Conservation (phyloP, 2,329 filamentous ascomycete species). For the Arthrobotrys pseudoclavata region DNA sequence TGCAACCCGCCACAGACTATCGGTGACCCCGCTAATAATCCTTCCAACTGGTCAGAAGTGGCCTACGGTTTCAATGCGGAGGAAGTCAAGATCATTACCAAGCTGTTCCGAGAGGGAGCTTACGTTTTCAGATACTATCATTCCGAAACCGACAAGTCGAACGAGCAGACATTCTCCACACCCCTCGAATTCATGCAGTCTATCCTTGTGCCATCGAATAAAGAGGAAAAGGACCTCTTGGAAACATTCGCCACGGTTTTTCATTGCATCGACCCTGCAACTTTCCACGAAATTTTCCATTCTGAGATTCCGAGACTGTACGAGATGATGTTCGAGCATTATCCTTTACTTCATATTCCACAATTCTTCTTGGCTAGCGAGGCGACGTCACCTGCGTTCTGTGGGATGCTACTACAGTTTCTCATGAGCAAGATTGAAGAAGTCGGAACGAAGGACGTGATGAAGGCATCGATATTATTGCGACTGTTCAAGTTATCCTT, state of each 20-base stretch:
- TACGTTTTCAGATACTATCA: constrained; percentile 98
- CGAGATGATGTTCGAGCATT: constrained; percentile 97
- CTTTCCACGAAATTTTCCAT: constrained; percentile 98
- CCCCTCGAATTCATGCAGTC: constrained; percentile 80
- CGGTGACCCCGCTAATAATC: constrained; percentile 79
- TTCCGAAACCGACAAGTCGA: constrained; percentile 75
- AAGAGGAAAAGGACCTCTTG: constrained; percentile 96
- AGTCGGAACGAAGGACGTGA: constrained; percentile 90
- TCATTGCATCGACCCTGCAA: constrained; percentile 97
- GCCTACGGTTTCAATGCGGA: constrained; percentile 97
- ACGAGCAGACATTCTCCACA: constrained; percentile 62
- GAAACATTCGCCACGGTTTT: constrained; percentile 99
- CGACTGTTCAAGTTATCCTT: constrained; percentile 98
- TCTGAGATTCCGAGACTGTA: constrained; percentile 97
- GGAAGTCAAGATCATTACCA: constrained; percentile 95
- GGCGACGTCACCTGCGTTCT: constrained; percentile 96
- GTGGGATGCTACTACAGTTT: constrained; percentile 96
- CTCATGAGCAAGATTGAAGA: constrained; percentile 97
- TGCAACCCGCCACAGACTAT: constrained; percentile 76
- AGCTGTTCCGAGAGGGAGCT: constrained; percentile 95
- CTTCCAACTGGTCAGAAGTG: constrained; percentile 89
- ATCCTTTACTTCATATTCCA: constrained; percentile 90
- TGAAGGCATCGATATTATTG: constrained; percentile 91
- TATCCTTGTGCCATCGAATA: constrained; percentile 79
- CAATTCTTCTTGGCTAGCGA: constrained; percentile 99